Base-by-base conservation (phyloP, 2,329 filamentous ascomycete species). In the Teratosphaeria destructans region DNA sequence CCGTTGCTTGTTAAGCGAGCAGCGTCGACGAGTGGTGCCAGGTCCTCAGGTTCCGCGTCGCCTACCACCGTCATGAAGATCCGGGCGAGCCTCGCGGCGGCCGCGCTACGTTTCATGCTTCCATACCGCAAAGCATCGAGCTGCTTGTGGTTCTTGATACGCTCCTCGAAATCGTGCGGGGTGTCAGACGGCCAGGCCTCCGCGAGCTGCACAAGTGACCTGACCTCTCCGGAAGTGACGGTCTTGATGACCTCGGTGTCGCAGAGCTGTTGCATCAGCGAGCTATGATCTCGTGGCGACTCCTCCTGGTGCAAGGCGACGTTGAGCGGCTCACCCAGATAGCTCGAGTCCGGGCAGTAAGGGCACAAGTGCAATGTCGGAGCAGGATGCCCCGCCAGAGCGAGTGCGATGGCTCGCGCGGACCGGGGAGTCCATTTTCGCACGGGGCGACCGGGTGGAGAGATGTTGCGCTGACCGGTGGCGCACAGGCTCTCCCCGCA, bases 361-460 rank as follows among this genome's bases (percentile, higher is more conserved):
- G 26, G 14, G 66, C 90, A 95, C 1, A 95, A 75, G 14, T 83
- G 83, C 62, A 76, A 78, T 63, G 89, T 85, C 0, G 89, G 84
- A 63, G 91, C 84, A 64, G 90, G 87, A 65, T 88, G 83, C 66
- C 85, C 87, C 7, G 89, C 89, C 54, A 95, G 77, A 66, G 88
- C 86, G 53, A 89, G 81, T 5, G 91, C 91, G 54, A 95, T 76
- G 0, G 87, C 89, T 65, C 90, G 83, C 3, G 90, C 90, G 67
- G 89, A 95, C 32, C 89, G 83, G 11, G 86, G 80, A 59, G 86
- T 95, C 70, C 91, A 94, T 70, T 84, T 82, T 60, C 90, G 85
- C 64, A 90, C 80, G 2, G 90, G 89, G 0, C 81, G 23, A 3
- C 57, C 80, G 63, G 82, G 82, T 32, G 82, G 81, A 49, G 56